phyloP scores from a whole-genome alignment of 176 grass and related monocot genomes.

The Panicum miliaceum region DNA sequence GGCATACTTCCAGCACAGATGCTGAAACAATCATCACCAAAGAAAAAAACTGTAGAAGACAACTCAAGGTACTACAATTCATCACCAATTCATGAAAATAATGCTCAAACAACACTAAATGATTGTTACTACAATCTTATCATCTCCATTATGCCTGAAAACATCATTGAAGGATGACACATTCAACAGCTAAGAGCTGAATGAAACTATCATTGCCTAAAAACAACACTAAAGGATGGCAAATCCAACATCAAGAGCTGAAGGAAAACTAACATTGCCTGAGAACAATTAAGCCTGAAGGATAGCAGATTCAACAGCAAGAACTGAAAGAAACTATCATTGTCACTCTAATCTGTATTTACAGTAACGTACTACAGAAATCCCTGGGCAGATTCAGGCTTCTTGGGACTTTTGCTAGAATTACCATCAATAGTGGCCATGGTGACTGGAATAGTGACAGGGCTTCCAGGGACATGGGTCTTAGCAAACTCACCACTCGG shows the following conservation, averaged over 20 bases:
- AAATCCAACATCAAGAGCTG: background rate
- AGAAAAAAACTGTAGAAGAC: background rate
- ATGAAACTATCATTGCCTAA: conserved; percentile 10
- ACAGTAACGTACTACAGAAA: conserved; percentile 37
- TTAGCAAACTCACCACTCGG: conserved; percentile 28
- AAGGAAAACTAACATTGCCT: conserved; percentile 25
- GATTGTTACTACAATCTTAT: background rate
- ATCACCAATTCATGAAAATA: conserved; percentile 9
- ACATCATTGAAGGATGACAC: background rate
- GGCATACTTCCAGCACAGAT: background rate
- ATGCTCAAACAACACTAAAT: background rate
- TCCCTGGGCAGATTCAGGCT: conserved; percentile 56
- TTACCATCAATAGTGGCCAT: conserved; percentile 32
- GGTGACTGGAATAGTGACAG: conserved; percentile 47
- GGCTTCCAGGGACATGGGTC: conserved; percentile 46
- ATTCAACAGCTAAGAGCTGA: background rate
- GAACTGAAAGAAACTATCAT: conserved; percentile 18
- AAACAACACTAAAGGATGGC: background rate
- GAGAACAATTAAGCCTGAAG: conserved; percentile 17
- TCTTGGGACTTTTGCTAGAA: conserved; percentile 37
- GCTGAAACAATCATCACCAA: conserved; percentile 13
- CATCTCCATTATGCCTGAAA: background rate
- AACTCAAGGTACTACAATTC: background rate
- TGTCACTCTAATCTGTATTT: conserved; percentile 21
- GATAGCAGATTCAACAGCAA: background rate